Evolutionary conservation across 164 flowering plant genomes (phyloP), one percentile per base, ranked within the genome.

Genomic region (Kingdonia uniflora): DNA sequence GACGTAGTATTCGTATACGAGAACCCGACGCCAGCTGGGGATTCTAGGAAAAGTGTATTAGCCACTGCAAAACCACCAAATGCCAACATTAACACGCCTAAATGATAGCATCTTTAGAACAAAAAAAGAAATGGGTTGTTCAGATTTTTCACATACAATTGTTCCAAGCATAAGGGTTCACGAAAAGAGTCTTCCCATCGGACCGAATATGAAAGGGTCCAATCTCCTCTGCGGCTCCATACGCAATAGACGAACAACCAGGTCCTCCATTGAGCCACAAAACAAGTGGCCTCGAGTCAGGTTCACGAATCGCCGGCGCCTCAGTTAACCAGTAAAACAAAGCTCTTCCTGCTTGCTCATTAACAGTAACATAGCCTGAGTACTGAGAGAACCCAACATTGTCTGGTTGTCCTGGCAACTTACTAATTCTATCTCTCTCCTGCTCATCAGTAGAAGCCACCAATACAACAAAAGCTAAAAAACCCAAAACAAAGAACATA

Each of bases 221-320:
- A 51, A 92, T 65, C 62, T 92, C 98, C 68, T 87, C 98, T 20
- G 87, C 71, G 14, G 95, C 86, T 38, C 96, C 98, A 71, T 80
- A 92, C 20, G 88, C 98, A 49, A 92, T 72, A 43, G 96, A 92
- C 15, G 96, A 87, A 64, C 98, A 92, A 40, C 98, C 98, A 50
- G 96, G 98, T 19, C 98, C 98, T 19, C 98, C 98, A 70, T 82
- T 92, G 46, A 92, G 88, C 98, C 98, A 92, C 72, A 92, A 48
- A 11, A 92, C 76, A 0, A 92, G 87, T 15, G 96, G 96, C 54
- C 78, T 80, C 14, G 85, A 69, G 51, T 69, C 71, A 15, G 88
- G 68, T 12, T 15, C 50, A 11, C 77, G 71, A 48, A 52, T 62
- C n/a, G 63, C 42, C n/a, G 90, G 80, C 11, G 98, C 56, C 84